Percentiles rank a stretch among this genome's conserved stretches.
Conservation (phyloP, 371 early-diverging fungal species). For the Zychaea mexicana region DNA sequence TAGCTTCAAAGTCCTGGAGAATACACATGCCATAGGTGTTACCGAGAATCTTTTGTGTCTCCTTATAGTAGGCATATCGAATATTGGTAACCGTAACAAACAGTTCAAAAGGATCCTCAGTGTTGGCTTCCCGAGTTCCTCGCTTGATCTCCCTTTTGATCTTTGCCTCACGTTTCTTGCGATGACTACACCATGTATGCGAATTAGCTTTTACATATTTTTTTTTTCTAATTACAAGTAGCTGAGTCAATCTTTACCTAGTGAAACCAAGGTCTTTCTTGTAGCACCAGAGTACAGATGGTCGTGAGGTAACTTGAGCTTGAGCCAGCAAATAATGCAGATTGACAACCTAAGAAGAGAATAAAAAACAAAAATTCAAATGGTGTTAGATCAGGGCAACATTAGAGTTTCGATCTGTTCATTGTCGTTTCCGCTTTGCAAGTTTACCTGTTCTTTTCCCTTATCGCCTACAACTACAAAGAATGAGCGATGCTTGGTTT, state of each 20-base stretch:
- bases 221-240: neutral
- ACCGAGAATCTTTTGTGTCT: constrained; percentile 98
- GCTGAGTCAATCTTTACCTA: constrained; percentile 51
- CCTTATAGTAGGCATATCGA: constrained; percentile 98
- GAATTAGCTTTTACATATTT: neutral
- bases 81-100: constrained; percentile 95
- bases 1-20: constrained; percentile 98
- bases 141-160: constrained; percentile 90
- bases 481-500: constrained; percentile 91
- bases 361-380: neutral
- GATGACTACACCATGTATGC: constrained; percentile 60
- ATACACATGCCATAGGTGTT: constrained; percentile 99
- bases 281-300: constrained; percentile 98
- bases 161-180: constrained; percentile 95
- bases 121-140: constrained; percentile 88
- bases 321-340: constrained; percentile 96
- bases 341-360: constrained; percentile 80
- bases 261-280: constrained; percentile 97
- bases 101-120: constrained; percentile 95
- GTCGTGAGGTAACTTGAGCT: constrained; percentile 87
- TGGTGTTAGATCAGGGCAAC: neutral
- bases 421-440: no score
- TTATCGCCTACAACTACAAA: constrained; percentile 97
- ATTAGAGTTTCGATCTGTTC: neutral
- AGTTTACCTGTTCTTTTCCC: constrained; percentile 90